Evolutionary conservation across 2,329 filamentous ascomycete genomes (phyloP).

Genomic region (Verticillium klebahnii): DNA sequence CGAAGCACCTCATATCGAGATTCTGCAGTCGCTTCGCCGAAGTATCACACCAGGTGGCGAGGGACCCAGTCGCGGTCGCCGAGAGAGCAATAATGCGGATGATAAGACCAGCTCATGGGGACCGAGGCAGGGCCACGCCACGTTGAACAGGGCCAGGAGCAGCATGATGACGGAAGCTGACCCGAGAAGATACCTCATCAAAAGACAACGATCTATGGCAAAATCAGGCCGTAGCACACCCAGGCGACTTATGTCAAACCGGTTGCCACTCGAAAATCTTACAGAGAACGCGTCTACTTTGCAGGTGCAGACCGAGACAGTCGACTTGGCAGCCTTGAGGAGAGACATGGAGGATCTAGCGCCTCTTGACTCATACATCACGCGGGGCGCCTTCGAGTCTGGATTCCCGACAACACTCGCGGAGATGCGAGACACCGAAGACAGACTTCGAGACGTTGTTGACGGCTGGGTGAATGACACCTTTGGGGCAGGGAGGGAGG

Average conservation of each 20-base stretch:
- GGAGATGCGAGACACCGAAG: conserved; percentile 4
- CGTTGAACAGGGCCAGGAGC: neutral
- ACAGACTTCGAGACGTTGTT: conserved; percentile 7
- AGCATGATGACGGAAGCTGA: conserved; percentile 4
- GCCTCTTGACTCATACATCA: conserved; percentile 5
- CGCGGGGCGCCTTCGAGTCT: conserved; percentile 1
- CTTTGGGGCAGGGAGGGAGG: conserved; percentile 1
- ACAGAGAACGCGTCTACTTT: conserved; percentile 1
- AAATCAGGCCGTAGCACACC: conserved; percentile 10
- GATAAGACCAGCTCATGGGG: neutral
- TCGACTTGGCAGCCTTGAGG: neutral
- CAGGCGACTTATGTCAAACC: conserved; percentile 16
- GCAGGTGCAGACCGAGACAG: neutral
- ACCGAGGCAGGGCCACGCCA: neutral
- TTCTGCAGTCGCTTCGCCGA: neutral
- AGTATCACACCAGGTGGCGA: neutral
- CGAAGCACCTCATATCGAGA: neutral
- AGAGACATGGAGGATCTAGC: neutral
- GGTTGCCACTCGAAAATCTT: conserved; percentile 18
- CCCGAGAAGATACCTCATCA: conserved; percentile 12
- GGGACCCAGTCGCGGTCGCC: neutral
- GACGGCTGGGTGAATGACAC: conserved; percentile 3
- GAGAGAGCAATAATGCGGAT: neutral
- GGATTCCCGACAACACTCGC: conserved; percentile 1
- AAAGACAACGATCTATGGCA: conserved; percentile 13